A percentile compares a stretch with the other conserved stretches of the same genome.
These are phyloP conservation scores for Tricholoma saponaceum DNA, from an alignment of 768 basidiomycete species.

Conservation along the genomic window DNA sequence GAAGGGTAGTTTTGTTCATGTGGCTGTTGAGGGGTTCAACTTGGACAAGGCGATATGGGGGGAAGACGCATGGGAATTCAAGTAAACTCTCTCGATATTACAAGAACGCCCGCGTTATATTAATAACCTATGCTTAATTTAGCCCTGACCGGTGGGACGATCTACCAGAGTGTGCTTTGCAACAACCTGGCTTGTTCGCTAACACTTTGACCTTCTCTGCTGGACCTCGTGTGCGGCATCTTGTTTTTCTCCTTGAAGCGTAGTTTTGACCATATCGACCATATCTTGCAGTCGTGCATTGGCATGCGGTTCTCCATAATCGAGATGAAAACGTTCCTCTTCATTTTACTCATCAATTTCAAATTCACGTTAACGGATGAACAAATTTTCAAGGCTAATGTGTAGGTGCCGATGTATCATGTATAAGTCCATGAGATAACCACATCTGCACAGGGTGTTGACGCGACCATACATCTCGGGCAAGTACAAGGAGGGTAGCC, in stretches of 20 bases:
- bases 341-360: constrained; percentile 65
- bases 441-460: constrained; percentile 40
- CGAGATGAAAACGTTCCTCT: constrained; percentile 78
- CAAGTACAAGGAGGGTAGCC: constrained; percentile 53
- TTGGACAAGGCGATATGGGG: constrained; percentile 79
- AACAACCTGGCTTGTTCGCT: constrained; percentile 68
- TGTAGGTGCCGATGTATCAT: constrained; percentile 37
- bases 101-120: neutral
- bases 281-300: constrained; percentile 62
- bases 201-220: constrained; percentile 76
- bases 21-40: constrained; percentile 78
- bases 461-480: constrained; percentile 60
- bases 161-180: constrained; percentile 63
- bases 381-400: constrained; percentile 54
- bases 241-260: neutral
- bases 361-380: constrained; percentile 51
- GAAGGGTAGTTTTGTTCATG: constrained; percentile 73
- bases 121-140: neutral
- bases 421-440: neutral
- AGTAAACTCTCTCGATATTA: constrained; percentile 39
- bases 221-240: constrained; percentile 65
- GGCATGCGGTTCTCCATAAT: constrained; percentile 81
- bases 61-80: constrained; percentile 74
- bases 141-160: constrained; percentile 83
- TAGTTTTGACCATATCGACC: constrained; percentile 5